Conservation (phyloP, 1,139 yeast species). For the Lodderomyces elongisporus region DNA sequence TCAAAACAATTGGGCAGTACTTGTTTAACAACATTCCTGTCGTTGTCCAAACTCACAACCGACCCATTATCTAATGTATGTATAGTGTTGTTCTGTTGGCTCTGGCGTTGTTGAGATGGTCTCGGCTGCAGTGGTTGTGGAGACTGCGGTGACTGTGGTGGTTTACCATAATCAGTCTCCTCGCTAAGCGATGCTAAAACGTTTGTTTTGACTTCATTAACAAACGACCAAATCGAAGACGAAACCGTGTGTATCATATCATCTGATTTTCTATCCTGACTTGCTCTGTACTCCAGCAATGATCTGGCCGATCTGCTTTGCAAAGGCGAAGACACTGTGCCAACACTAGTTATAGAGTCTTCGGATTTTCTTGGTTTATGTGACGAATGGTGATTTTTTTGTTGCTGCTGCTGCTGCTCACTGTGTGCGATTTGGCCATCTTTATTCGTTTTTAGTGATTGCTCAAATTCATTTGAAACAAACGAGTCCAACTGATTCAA, state of each 20-base stretch:
- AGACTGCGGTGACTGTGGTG: too few species aligned
- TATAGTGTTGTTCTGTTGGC: too few species aligned
- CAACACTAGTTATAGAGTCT: slow-evolving; percentile 1
- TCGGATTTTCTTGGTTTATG: slow-evolving; percentile 19
- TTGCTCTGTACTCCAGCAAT: slow-evolving; percentile 1
- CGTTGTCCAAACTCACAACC: slow-evolving; percentile 18
- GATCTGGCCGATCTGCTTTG: slow-evolving; percentile 17
- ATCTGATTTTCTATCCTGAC: slow-evolving; percentile 15
- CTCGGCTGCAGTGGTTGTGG: too few species aligned
- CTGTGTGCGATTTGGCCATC: neutral
- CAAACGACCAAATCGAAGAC: slow-evolving; percentile 43
- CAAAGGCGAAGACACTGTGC: slow-evolving; percentile 19
- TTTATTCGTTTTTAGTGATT: slow-evolving; percentile 23
- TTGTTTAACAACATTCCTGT: slow-evolving; percentile 8
- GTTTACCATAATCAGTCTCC: too few species aligned
- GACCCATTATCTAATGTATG: slow-evolving; percentile 30
- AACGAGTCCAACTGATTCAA: slow-evolving; percentile 67
- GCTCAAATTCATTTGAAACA: slow-evolving; percentile 63
- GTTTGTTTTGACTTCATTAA: slow-evolving; percentile 38
- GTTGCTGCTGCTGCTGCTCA: neutral
- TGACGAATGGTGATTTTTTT: slow-evolving; percentile 2
- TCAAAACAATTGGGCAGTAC: neutral
- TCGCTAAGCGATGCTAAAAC: slow-evolving; percentile 35
- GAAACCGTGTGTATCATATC: slow-evolving; percentile 42
- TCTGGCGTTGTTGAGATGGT: too few species aligned